These are phyloP conservation scores for Yamadazyma sp. DNA, from an alignment of 1,139 yeast genomes.

Conservation along the genomic window DNA sequence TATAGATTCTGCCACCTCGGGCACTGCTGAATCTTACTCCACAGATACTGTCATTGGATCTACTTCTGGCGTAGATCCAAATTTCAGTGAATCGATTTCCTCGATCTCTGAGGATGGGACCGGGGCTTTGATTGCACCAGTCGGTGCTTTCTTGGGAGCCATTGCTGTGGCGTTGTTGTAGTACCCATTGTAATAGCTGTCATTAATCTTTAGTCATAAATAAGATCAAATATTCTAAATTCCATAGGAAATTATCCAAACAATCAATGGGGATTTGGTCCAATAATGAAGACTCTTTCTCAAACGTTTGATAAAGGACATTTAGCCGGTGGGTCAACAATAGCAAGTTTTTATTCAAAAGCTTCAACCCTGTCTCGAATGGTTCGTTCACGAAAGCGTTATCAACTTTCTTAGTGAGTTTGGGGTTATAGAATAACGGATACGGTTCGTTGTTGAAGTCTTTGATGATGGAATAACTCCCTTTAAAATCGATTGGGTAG, in stretches of 20 bases:
- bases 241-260: conserved; percentile 45
- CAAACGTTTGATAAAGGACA: conserved; percentile 12
- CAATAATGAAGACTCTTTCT: conserved; percentile 6
- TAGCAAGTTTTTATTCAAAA: conserved; percentile 34
- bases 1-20: not conserved
- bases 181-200: conserved; percentile 4
- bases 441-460: conserved; percentile 23
- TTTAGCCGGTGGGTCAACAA: conserved; percentile 26
- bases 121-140: conserved; percentile 24
- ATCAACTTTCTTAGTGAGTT: conserved; percentile 21
- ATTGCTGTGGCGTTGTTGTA: conserved; percentile 37
- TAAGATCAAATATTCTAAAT: conserved; percentile 35
- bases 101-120: conserved; percentile 14
- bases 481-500: conserved; percentile 27
- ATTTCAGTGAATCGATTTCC: conserved; percentile 6
- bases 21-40: conserved; percentile 11
- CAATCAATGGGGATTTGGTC: conserved; percentile 39
- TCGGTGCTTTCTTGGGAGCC: conserved; percentile 38
- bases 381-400: conserved; percentile 22
- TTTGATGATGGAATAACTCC: conserved; percentile 24
- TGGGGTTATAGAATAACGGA: conserved; percentile 29
- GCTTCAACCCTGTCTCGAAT: conserved; percentile 36
- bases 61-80: conserved; percentile 7
- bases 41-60: not conserved
- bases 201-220: conserved; percentile 26